Conservation (phyloP, 305 asterid genomes). For the Fraxinus paxiana region DNA sequence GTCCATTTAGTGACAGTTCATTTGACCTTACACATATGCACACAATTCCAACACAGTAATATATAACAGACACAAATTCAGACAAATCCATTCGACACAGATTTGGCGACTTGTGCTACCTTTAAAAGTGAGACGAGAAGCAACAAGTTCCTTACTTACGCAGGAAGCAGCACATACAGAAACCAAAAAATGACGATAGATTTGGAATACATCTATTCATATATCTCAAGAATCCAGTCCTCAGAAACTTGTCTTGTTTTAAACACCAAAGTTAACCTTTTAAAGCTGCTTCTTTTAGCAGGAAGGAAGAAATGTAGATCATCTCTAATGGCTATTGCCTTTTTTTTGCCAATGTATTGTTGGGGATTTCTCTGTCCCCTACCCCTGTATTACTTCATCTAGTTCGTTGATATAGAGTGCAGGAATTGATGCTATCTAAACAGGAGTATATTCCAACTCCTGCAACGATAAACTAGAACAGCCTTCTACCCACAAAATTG, state of each 20-base stretch:
- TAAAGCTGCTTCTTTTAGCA: not conserved
- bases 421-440: not conserved
- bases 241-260: constrained; percentile 22
- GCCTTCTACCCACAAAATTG: not conserved
- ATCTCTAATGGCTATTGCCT: not conserved
- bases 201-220: not conserved
- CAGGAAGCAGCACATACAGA: not conserved
- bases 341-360: not conserved
- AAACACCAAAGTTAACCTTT: not conserved
- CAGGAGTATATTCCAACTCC: no score
- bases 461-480: not conserved
- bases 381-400: not conserved
- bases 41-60: not conserved
- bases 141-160: not conserved
- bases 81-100: not conserved
- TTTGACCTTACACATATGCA: not conserved
- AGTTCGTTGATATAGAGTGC: not conserved
- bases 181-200: not conserved
- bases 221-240: not conserved
- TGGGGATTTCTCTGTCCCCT: not conserved
- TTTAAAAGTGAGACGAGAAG: not conserved
- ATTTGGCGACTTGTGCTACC: not conserved
- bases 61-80: not conserved
- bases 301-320: not conserved
- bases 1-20: not conserved